phyloP scores from a whole-genome alignment of 495 filamentous ascomycete genomes.

The Pseudotulostoma volvatum region DNA sequence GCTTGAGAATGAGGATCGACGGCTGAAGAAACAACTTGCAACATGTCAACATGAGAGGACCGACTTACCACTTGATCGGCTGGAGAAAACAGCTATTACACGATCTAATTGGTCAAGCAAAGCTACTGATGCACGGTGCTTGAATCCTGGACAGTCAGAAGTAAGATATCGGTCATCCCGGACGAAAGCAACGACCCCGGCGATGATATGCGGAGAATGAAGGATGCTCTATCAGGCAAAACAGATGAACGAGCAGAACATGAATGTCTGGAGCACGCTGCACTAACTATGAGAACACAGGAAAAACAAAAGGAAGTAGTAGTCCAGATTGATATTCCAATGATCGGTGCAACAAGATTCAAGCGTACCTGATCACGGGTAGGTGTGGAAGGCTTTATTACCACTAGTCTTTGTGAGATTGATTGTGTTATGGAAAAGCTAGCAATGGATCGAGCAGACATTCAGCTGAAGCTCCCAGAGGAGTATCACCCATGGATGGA shows the following conservation, averaged over 20 bases:
- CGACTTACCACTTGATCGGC: too few relatives aligned
- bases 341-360: background rate
- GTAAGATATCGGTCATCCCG: background rate
- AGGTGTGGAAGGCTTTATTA: background rate
- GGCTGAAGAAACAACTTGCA: background rate
- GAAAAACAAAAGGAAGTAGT: too few relatives aligned
- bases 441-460: too few relatives aligned
- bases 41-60: too few relatives aligned
- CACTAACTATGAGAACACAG: too few relatives aligned
- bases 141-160: too few relatives aligned
- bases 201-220: background rate
- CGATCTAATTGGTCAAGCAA: too few relatives aligned
- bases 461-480: too few relatives aligned
- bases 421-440: conserved; percentile 1
- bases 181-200: background rate
- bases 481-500: too few relatives aligned
- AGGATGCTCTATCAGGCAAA: background rate
- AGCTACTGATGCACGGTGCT: too few relatives aligned
- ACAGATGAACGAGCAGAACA: background rate
- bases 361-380: background rate
- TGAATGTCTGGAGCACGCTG: background rate
- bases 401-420: background rate
- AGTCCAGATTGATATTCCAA: background rate
- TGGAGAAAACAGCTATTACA: too few relatives aligned
- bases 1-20: background rate